These are phyloP conservation scores for Ogataea ganodermae DNA, from an alignment of 805 yeast genomes.

Conservation along the genomic window DNA sequence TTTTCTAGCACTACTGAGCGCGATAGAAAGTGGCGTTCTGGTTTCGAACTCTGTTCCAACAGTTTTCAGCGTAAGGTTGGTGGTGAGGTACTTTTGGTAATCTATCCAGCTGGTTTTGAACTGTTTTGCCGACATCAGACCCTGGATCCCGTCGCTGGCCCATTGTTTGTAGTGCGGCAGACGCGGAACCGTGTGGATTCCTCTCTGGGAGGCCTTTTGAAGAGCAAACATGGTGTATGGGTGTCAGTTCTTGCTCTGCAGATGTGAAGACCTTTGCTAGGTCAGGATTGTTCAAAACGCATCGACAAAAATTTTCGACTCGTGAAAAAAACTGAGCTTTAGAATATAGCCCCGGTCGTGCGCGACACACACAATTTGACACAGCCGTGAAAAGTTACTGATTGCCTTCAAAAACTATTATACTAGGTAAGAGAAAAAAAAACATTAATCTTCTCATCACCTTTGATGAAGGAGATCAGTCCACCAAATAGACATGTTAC, in stretches of 20 bases:
- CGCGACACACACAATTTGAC: neutral
- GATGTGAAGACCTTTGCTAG: neutral
- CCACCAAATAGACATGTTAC: neutral
- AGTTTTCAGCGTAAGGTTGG: constrained; percentile 62
- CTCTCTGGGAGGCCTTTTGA: constrained; percentile 30
- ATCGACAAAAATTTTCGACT: constrained; percentile 2
- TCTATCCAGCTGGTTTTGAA: constrained; percentile 78
- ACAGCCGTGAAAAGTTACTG: neutral
- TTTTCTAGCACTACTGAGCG: constrained; percentile 65
- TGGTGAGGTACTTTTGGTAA: constrained; percentile 67
- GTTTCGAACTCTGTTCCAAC: constrained; percentile 81
- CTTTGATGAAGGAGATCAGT: no score
- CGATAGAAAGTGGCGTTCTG: constrained; percentile 70
- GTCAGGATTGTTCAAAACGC: no score
- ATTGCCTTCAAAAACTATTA: neutral
- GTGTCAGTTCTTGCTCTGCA: neutral
- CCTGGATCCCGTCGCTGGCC: constrained; percentile 54
- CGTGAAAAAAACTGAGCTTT: neutral
- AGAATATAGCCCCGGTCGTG: neutral
- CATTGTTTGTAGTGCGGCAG: constrained; percentile 45
- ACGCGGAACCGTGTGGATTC: constrained; percentile 65
- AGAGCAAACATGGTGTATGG: constrained; percentile 1
- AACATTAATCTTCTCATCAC: no score
- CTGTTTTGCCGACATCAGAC: constrained; percentile 65
- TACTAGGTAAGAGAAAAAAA: no score